phyloP scores from a whole-genome alignment of 306 rosid species.

The Corylus heterophylla region DNA sequence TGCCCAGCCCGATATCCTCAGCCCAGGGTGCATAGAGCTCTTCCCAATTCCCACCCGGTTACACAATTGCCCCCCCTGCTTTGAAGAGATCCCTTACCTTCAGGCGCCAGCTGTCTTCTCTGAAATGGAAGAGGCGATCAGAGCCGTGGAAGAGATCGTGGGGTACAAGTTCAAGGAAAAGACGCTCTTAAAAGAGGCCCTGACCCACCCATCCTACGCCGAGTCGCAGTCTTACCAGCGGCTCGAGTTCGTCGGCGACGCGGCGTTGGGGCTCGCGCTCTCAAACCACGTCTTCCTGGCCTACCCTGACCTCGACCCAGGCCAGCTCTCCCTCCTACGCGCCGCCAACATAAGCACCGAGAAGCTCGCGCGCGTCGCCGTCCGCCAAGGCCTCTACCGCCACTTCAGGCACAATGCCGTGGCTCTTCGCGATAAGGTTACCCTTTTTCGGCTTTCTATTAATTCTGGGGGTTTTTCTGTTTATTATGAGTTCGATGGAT shows the following conservation, averaged over 20 bases:
- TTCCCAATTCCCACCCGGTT: too few relatives aligned
- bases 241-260: conserved; percentile 77
- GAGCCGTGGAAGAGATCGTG: conserved; percentile 42
- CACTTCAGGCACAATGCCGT: conserved; percentile 45
- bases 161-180: conserved; percentile 41
- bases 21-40: not conserved
- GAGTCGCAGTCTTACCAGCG: conserved; percentile 50
- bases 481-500: not conserved
- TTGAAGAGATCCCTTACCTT: not conserved
- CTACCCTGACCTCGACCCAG: conserved; percentile 48
- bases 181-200: conserved; percentile 66
- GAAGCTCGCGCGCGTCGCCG: conserved; percentile 79
- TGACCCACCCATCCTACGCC: conserved; percentile 62
- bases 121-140: conserved; percentile 23
- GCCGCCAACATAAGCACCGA: conserved; percentile 78
- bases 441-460: not conserved
- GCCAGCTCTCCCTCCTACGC: conserved; percentile 59
- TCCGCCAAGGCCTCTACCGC: conserved; percentile 46
- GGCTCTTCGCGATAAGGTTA: conserved; percentile 38
- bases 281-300: conserved; percentile 47
- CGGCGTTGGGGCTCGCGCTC: conserved; percentile 49
- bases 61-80: too few relatives aligned
- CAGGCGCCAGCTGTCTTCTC: not conserved
- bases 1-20: not conserved
- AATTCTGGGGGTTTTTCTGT: not conserved